Conservation (phyloP, 2,329 filamentous ascomycete genomes). For the Thielaviopsis cerberus region DNA sequence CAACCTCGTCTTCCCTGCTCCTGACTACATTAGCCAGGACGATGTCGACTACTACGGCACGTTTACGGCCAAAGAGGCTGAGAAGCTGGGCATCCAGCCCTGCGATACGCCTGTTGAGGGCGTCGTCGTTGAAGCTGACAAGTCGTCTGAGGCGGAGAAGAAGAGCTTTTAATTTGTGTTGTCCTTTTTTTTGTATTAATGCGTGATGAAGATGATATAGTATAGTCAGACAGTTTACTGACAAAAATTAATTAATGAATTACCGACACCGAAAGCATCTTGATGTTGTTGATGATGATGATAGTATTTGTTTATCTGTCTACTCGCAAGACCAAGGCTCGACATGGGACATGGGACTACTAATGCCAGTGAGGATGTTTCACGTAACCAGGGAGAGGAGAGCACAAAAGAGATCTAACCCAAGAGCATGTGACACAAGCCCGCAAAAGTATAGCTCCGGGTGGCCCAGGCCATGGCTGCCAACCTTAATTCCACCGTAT, state of each 20-base stretch:
- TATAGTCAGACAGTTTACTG: not conserved
- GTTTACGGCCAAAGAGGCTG: conserved; percentile 25
- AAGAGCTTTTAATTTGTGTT: not conserved
- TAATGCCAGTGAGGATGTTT: no score
- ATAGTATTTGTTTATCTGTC: no score
- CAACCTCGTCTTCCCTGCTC: conserved; percentile 23
- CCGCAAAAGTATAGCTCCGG: no score
- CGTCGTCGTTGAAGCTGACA: not conserved
- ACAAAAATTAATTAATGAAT: not conserved
- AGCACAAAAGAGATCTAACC: no score
- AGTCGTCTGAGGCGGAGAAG: conserved; percentile 2
- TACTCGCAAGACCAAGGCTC: no score
- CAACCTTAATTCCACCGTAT: no score
- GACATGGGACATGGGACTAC: no score
- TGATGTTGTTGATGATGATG: no score
- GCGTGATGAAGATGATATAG: not conserved
- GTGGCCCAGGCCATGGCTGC: no score
- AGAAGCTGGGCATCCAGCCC: conserved; percentile 21
- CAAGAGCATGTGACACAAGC: no score
- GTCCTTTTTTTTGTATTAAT: not conserved
- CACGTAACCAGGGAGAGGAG: no score
- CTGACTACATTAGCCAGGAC: conserved; percentile 24
- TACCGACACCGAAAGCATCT: no score
- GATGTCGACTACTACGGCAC: conserved; percentile 26
- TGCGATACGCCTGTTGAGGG: conserved; percentile 4